Conservation (phyloP, 2,329 filamentous ascomycete species). For the Botrytis porri region DNA sequence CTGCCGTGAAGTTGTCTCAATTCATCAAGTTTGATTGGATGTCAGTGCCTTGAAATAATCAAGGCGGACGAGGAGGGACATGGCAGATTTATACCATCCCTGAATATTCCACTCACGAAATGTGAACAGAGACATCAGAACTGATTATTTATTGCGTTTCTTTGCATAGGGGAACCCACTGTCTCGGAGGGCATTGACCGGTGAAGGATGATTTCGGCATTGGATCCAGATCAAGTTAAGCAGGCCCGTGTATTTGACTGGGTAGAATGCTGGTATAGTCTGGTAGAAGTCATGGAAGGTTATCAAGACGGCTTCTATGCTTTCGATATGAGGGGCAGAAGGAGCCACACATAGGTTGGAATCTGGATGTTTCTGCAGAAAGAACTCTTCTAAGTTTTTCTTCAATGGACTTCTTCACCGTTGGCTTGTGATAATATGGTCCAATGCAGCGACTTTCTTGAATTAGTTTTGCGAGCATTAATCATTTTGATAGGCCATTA, state of each 20-base stretch:
- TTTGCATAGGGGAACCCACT: slow-evolving; percentile 1
- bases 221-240: slow-evolving; percentile 7
- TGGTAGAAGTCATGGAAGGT: slow-evolving; percentile 18
- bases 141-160: neutral
- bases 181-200: slow-evolving; percentile 18
- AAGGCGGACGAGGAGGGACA: slow-evolving; percentile 17
- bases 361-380: slow-evolving; percentile 13
- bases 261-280: slow-evolving; percentile 2
- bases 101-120: slow-evolving; percentile 16
- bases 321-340: slow-evolving; percentile 13
- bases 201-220: slow-evolving; percentile 14
- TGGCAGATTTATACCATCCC: slow-evolving; percentile 14
- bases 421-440: neutral
- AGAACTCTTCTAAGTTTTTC: neutral
- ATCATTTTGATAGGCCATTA: neutral
- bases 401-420: slow-evolving; percentile 10
- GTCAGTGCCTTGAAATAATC: neutral
- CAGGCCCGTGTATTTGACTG: neutral
- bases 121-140: slow-evolving; percentile 2
- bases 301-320: slow-evolving; percentile 10
- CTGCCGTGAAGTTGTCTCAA: slow-evolving; percentile 16
- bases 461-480: neutral
- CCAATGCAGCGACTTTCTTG: neutral
- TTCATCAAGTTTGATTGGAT: slow-evolving; percentile 10
- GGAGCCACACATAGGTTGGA: neutral